Evolutionary conservation across 345 rosid genomes (phyloP).

Genomic region (Populus alba): DNA sequence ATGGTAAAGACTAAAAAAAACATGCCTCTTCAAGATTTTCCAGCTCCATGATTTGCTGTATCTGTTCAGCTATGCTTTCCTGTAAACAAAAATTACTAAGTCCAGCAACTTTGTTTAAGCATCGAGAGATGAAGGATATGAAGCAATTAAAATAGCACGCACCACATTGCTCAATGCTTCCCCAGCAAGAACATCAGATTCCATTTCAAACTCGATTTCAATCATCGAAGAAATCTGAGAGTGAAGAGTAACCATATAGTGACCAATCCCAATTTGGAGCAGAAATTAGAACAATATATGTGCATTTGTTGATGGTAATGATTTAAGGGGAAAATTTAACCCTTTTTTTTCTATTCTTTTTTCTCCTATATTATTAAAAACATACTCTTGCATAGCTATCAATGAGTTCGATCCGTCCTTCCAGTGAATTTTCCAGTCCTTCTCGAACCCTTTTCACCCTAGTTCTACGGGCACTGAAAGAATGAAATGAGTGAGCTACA

Average conservation of each 20-base stretch:
- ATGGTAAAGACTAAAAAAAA: neutral
- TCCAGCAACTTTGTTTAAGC: neutral
- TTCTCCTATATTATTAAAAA: constrained; percentile 6
- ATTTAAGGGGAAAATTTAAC: neutral
- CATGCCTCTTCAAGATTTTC: constrained; percentile 94
- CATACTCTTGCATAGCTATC: constrained; percentile 89
- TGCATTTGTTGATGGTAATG: neutral
- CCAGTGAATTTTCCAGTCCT: constrained; percentile 69
- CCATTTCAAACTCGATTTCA: constrained; percentile 95
- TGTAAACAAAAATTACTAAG: constrained; percentile 31
- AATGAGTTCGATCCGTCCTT: constrained; percentile 77
- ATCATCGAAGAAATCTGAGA: constrained; percentile 94
- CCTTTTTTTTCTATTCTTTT: neutral
- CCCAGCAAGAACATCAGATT: constrained; percentile 90
- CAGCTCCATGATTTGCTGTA: constrained; percentile 87
- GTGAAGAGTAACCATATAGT: neutral
- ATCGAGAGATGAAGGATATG: neutral
- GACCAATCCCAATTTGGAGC: neutral
- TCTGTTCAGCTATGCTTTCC: constrained; percentile 80
- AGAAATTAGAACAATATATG: constrained; percentile 2
- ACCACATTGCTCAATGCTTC: constrained; percentile 79
- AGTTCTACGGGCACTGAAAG: constrained; percentile 62
- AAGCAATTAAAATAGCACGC: constrained; percentile 22
- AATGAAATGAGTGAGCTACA: neutral
- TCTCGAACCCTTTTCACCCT: constrained; percentile 80